Percentiles rank a stretch among this genome's conserved stretches.
Conservation (phyloP, 1,284 basidiomycete species). For the Malassezia vespertilionis region DNA sequence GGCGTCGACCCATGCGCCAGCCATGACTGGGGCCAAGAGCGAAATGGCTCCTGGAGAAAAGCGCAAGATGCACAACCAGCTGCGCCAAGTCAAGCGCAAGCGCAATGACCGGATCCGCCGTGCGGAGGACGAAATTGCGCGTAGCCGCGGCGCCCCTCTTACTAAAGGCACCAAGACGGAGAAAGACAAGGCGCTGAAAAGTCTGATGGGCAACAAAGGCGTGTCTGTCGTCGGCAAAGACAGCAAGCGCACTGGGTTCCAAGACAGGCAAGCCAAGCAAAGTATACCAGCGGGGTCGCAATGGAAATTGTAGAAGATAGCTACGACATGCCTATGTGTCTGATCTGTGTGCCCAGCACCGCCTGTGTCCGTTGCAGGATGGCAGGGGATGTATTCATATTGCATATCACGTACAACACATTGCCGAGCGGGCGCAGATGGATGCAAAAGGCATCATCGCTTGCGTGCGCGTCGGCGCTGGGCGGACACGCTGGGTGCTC, state of each 20-base stretch:
- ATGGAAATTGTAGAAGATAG: constrained; percentile 14
- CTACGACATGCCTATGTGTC: not conserved
- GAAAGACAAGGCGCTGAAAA: constrained; percentile 42
- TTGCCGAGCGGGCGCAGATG: constrained; percentile 84
- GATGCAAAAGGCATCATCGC: constrained; percentile 54
- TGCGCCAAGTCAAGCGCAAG: constrained; percentile 56
- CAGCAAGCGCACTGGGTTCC: constrained; percentile 6
- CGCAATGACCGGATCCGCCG: constrained; percentile 57
- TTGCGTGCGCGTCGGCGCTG: not conserved
- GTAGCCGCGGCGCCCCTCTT: constrained; percentile 52
- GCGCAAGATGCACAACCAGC: constrained; percentile 50
- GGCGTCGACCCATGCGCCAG: constrained; percentile 21
- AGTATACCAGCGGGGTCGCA: constrained; percentile 1
- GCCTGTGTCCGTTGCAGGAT: constrained; percentile 22
- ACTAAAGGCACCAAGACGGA: constrained; percentile 27
- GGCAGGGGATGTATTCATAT: constrained; percentile 59
- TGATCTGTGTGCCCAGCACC: not conserved
- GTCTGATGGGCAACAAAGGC: constrained; percentile 40
- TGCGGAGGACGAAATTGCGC: constrained; percentile 59
- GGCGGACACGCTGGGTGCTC: constrained; percentile 20
- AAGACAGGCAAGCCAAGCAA: constrained; percentile 2
- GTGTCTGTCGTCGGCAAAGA: constrained; percentile 32
- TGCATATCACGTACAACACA: constrained; percentile 88
- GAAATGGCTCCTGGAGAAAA: constrained; percentile 83
- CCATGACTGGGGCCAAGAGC: constrained; percentile 51